Base-by-base conservation (phyloP, 2,329 filamentous ascomycete genomes). In the Diplocarpon mali region DNA sequence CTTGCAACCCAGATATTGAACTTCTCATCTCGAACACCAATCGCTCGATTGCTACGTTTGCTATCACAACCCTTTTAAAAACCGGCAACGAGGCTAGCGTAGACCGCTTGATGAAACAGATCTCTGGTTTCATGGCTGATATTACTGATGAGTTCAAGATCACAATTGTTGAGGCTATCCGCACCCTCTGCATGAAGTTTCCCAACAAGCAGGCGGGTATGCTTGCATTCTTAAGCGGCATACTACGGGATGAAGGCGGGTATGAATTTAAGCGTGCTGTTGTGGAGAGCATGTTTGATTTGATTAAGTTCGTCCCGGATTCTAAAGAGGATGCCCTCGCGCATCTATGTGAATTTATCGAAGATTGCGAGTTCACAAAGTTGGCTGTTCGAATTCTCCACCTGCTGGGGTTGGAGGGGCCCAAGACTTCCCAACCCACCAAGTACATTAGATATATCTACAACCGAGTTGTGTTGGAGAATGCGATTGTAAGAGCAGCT, bases 101-200 rank as follows among this genome's bases (percentile, higher is more conserved):
- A 36, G 92, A 98, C 64, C 81, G 92, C 43, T 69, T 98, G 55
- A 95, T 98, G 88, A 95, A 95, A 75, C 89, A 96, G 65, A 96
- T 98, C 51, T 88, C 87, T 17, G 83, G 85, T 32, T 95, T 98
- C 70, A 96, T 98, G 92, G 86, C 89, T 4, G 92, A 96, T 66
- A 96, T 96, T 55, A 95, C 90, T 6, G 92, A 98, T 62, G 92
- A 98, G 66, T 98, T 98, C 74, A 98, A 96, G 73, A 95, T 98
- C 56, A 98, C 92, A n/a, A 95, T 98, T 59, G 90, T 98, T 35
- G 92, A 98, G 66, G 92, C 92, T 35, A 95, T 98, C 61, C 84
- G 92, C 49, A 96, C 92, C 3, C 70, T 98, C 34, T 96, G 90
- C 64, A 72, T 98, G 57, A 98, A 98, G 69, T 98, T 98, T 69